Evolutionary conservation across 345 rosid genomes (phyloP).

Genomic region (Salix caprea): DNA sequence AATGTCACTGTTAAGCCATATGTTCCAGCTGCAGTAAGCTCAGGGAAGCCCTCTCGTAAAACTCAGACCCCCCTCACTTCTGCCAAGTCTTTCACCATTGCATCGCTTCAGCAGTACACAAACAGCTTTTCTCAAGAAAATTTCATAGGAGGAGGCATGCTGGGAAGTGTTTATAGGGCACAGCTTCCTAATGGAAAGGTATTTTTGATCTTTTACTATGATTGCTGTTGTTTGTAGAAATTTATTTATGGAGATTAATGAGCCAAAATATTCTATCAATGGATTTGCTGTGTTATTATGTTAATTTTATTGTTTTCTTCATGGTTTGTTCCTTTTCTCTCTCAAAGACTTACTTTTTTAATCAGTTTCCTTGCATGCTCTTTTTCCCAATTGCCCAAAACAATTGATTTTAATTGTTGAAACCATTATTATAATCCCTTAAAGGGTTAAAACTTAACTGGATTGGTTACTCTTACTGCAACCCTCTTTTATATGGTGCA

Average conservation of each 20-base stretch:
- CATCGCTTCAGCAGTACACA: slow-evolving; percentile 92
- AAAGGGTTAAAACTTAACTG: background rate
- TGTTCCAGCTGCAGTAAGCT: slow-evolving; percentile 44
- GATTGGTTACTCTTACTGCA: background rate
- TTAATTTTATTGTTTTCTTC: background rate
- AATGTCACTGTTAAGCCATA: slow-evolving; percentile 52
- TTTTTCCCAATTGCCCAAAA: background rate
- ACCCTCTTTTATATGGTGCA: background rate
- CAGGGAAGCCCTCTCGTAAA: slow-evolving; percentile 45
- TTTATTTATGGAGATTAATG: background rate
- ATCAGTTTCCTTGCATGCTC: background rate
- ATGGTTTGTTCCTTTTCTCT: background rate
- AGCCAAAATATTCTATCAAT: background rate
- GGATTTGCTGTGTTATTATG: background rate
- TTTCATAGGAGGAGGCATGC: slow-evolving; percentile 84
- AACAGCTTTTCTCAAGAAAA: slow-evolving; percentile 95
- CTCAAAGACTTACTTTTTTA: background rate
- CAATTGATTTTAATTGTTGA: background rate
- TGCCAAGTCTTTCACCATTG: slow-evolving; percentile 78
- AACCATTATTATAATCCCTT: background rate
- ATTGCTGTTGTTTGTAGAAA: background rate
- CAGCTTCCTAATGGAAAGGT: slow-evolving; percentile 85
- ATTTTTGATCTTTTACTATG: slow-evolving; percentile 26
- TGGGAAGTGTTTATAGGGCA: slow-evolving; percentile 88
- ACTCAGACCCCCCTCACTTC: slow-evolving; percentile 36